A percentile compares a stretch with the other conserved stretches of the same genome.
Conservation (phyloP, 1,139 yeast species). For the Wickerhamiella pararugosa region DNA sequence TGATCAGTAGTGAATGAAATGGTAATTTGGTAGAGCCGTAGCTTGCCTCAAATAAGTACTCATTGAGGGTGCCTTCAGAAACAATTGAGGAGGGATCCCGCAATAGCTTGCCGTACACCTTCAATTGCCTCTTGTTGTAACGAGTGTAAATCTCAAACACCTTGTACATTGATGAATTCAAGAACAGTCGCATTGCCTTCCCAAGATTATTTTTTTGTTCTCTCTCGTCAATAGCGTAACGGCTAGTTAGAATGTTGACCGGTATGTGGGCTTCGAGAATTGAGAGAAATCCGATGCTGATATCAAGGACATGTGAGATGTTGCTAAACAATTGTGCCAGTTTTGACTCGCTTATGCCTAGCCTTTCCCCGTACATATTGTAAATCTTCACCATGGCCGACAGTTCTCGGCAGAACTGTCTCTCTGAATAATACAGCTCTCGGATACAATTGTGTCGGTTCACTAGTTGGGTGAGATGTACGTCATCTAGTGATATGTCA, state of each 20-base stretch:
- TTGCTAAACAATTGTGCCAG: conserved; percentile 21
- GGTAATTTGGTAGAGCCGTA: neutral
- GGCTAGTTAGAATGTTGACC: conserved; percentile 9
- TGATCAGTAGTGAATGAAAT: conserved; percentile 2
- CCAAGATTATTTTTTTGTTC: conserved; percentile 21
- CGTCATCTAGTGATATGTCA: too few species aligned
- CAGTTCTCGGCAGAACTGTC: conserved; percentile 24
- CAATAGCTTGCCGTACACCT: conserved; percentile 16
- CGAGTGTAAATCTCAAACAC: conserved; percentile 23
- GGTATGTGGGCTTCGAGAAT: conserved; percentile 19
- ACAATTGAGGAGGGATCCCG: conserved; percentile 7
- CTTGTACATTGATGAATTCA: conserved; percentile 22
- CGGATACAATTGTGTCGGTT: conserved; percentile 20
- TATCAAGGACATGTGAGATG: conserved; percentile 20
- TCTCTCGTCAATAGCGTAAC: conserved; percentile 9
- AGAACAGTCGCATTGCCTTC: conserved; percentile 20
- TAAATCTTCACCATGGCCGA: conserved; percentile 23
- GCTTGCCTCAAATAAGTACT: neutral
- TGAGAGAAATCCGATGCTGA: conserved; percentile 20
- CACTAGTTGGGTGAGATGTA: too few species aligned
- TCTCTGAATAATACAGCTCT: conserved; percentile 26
- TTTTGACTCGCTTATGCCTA: conserved; percentile 21
- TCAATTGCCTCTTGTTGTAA: conserved; percentile 22
- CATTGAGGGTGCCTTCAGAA: conserved; percentile 6
- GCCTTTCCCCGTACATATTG: conserved; percentile 15